Conservation (phyloP, 2,329 filamentous ascomycete species). For the Rhynchosporium secalis region DNA sequence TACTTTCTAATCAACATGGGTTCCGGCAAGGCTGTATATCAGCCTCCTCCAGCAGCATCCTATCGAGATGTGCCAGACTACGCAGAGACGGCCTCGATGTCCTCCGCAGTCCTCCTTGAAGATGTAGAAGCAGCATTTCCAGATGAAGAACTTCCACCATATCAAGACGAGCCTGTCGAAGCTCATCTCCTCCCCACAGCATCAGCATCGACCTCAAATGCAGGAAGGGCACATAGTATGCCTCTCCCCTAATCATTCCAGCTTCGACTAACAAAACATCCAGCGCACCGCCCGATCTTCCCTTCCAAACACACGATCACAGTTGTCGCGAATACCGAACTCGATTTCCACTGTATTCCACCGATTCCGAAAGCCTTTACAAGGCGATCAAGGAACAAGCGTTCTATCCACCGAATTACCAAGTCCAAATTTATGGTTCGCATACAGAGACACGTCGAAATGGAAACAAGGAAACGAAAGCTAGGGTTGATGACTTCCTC, state of each 20-base stretch:
- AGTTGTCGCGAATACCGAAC: constrained; percentile 33
- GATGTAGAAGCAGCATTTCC: constrained; percentile 22
- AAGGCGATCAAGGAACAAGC: constrained; percentile 35
- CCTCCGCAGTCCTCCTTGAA: constrained; percentile 26
- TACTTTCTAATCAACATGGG: constrained; percentile 11
- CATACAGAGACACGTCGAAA: constrained; percentile 36
- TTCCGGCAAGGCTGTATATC: constrained; percentile 13
- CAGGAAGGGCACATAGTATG: neutral
- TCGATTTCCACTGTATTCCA: constrained; percentile 35
- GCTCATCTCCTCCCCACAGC: neutral
- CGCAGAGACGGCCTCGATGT: constrained; percentile 28
- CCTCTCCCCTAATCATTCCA: neutral
- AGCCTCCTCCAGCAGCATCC: constrained; percentile 4
- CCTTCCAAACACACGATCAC: constrained; percentile 33
- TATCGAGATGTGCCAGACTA: constrained; percentile 25
- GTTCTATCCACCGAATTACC: constrained; percentile 34
- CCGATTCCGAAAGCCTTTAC: constrained; percentile 28
- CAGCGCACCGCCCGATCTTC: constrained; percentile 29
- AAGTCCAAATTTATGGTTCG: constrained; percentile 38
- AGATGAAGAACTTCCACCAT: constrained; percentile 29
- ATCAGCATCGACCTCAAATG: neutral
- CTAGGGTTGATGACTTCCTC: constrained; percentile 59
- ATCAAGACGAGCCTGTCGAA: constrained; percentile 22
- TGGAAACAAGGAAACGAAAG: constrained; percentile 47
- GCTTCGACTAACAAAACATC: neutral